phyloP scores from a whole-genome alignment of 768 basidiomycete species.

The Termitomyces sp. region DNA sequence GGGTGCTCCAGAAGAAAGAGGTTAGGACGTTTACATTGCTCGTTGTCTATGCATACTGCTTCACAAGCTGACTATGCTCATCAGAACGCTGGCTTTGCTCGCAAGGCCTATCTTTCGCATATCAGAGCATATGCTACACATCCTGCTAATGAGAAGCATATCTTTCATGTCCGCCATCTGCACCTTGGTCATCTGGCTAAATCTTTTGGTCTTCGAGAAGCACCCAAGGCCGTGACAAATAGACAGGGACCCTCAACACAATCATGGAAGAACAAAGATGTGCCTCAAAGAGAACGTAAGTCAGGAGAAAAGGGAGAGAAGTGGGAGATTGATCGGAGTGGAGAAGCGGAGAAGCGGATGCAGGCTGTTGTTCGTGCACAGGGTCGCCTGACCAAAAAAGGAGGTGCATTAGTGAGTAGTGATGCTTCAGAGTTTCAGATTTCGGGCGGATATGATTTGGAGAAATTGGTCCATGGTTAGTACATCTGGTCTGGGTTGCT shows the following conservation, averaged over 20 bases:
- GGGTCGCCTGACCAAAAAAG: slow-evolving; percentile 75
- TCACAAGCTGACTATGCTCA: slow-evolving; percentile 2
- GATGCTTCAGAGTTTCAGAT: slow-evolving; percentile 78
- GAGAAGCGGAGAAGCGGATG: slow-evolving; percentile 79
- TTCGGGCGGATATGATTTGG: slow-evolving; percentile 54
- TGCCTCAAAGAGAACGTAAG: slow-evolving; percentile 9
- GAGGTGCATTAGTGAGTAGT: slow-evolving; percentile 66
- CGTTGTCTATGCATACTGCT: neutral
- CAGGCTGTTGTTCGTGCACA: slow-evolving; percentile 77
- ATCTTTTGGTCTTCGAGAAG: slow-evolving; percentile 85
- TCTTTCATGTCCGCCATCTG: slow-evolving; percentile 92
- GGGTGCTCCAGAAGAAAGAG: slow-evolving; percentile 72
- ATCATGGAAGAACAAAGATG: slow-evolving; percentile 18
- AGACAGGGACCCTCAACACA: slow-evolving; percentile 17
- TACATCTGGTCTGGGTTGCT: neutral
- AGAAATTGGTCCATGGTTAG: slow-evolving; percentile 43
- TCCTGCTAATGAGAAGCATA: slow-evolving; percentile 90
- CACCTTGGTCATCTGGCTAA: slow-evolving; percentile 95
- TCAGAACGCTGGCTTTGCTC: slow-evolving; percentile 73
- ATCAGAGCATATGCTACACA: slow-evolving; percentile 97
- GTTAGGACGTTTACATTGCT: slow-evolving; percentile 38
- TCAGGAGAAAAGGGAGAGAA: slow-evolving; percentile 19
- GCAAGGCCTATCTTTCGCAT: slow-evolving; percentile 86
- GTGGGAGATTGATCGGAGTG: slow-evolving; percentile 37
- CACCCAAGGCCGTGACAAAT: slow-evolving; percentile 50